A percentile compares a stretch with the other conserved stretches of the same genome.
phyloP scores from a whole-genome alignment of 2,329 filamentous ascomycete species.

The Calonectria naviculata region DNA sequence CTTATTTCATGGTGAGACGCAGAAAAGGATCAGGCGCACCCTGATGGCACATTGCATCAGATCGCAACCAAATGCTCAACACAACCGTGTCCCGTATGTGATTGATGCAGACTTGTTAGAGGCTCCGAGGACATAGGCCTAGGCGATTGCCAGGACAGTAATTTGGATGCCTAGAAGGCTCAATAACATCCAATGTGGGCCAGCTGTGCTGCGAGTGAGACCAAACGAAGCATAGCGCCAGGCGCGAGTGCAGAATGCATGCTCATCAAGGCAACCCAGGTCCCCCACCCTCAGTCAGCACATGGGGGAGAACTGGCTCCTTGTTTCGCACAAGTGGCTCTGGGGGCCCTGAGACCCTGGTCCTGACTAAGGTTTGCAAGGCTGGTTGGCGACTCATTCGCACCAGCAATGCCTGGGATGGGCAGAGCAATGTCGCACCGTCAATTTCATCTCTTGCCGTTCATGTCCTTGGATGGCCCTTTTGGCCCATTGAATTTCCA shows the following conservation, averaged over 20 bases:
- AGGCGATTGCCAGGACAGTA: not conserved
- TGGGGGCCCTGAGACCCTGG: constrained; percentile 6
- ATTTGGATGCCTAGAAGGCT: constrained; percentile 17
- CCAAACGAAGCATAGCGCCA: constrained; percentile 35
- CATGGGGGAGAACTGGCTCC: not conserved
- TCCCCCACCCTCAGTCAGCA: constrained; percentile 4
- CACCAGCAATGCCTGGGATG: not conserved
- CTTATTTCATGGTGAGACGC: not conserved
- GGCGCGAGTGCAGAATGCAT: constrained; percentile 15
- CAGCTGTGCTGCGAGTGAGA: constrained; percentile 31
- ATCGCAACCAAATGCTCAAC: not conserved
- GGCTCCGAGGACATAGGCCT: not conserved
- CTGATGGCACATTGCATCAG: not conserved
- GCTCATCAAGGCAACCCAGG: constrained; percentile 12
- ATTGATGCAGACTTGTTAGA: not conserved
- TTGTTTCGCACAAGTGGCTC: not conserved
- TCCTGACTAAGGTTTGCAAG: constrained; percentile 17
- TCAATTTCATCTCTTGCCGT: not conserved
- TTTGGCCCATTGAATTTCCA: not conserved
- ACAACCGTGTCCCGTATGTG: too few species aligned
- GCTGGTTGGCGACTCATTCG: constrained; percentile 5
- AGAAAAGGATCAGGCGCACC: not conserved
- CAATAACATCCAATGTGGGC: constrained; percentile 9
- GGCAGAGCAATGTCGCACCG: not conserved
- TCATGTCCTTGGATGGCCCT: not conserved